Evolutionary conservation across 768 basidiomycete species (phyloP).

Genomic region (Daedaleopsis sinensis): DNA sequence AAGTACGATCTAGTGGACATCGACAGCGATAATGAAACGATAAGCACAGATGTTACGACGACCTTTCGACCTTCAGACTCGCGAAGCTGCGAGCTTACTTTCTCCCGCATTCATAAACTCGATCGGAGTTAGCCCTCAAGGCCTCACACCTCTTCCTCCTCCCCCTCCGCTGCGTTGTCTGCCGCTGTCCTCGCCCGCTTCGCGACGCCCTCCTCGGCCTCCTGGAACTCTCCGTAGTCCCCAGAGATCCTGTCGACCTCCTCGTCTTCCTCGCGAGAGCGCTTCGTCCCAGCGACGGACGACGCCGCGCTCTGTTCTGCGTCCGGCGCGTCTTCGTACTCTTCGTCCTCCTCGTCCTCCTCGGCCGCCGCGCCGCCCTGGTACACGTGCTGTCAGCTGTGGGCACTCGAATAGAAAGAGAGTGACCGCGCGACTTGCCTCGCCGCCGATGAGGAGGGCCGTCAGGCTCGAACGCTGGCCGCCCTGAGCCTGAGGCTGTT

Average conservation of each 20-base stretch:
- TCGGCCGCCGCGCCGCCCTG: constrained; percentile 5
- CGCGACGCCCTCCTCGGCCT: constrained; percentile 36
- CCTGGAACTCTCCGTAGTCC: constrained; percentile 33
- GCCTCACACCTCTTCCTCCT: constrained; percentile 12
- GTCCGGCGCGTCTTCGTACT: constrained; percentile 26
- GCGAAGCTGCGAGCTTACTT: too few relatives aligned
- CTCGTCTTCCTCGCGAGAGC: constrained; percentile 31
- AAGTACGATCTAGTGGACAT: neutral
- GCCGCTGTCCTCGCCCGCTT: constrained; percentile 34
- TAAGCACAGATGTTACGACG: constrained; percentile 3
- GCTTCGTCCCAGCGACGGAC: constrained; percentile 21
- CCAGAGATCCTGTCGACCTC: constrained; percentile 23
- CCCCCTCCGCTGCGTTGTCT: constrained; percentile 6
- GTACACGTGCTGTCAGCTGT: neutral
- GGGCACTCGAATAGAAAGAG: too few relatives aligned
- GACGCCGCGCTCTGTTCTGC: constrained; percentile 21
- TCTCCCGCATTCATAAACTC: too few relatives aligned
- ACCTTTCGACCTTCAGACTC: neutral
- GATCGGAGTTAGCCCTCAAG: constrained; percentile 2
- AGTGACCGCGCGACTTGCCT: constrained; percentile 5
- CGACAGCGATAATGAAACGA: constrained; percentile 5
- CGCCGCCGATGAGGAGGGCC: constrained; percentile 29
- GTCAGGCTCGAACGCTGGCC: constrained; percentile 26
- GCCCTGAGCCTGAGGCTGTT: too few relatives aligned
- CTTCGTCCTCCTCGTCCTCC: constrained; percentile 26